These are phyloP conservation scores for Pseudozyma tsukubaensis DNA, from an alignment of 1,284 basidiomycete genomes.

Conservation along the genomic window DNA sequence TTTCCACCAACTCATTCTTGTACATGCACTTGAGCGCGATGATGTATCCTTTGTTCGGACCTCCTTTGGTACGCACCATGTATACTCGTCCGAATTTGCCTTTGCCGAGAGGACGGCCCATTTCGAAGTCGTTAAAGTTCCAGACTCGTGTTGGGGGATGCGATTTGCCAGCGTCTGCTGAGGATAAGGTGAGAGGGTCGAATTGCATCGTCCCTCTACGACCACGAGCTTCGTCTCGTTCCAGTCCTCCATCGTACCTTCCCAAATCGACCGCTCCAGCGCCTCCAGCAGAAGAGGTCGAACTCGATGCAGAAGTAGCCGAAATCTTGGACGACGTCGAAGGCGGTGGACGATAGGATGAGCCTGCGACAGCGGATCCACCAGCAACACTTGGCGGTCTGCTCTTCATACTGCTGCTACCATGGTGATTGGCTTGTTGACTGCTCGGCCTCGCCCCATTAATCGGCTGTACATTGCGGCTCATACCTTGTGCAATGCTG, in stretches of 20 bases:
- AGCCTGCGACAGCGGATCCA: conserved; percentile 1
- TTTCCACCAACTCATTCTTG: conserved; percentile 93
- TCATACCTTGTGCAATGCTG: conserved; percentile 28
- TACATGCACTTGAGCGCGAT: conserved; percentile 96
- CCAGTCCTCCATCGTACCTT: conserved; percentile 68
- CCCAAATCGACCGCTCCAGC: conserved; percentile 63
- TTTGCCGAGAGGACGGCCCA: conserved; percentile 94
- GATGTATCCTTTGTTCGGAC: conserved; percentile 75
- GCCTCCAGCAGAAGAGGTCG: too few species aligned
- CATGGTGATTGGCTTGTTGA: conserved; percentile 20
- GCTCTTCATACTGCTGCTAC: conserved; percentile 19
- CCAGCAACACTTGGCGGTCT: conserved; percentile 37
- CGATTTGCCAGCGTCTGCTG: conserved; percentile 22
- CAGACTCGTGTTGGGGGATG: conserved; percentile 73
- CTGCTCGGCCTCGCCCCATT: conserved; percentile 31
- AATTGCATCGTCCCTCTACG: conserved; percentile 50
- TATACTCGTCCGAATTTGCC: conserved; percentile 99
- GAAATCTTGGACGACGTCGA: conserved; percentile 5
- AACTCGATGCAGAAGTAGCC: conserved; percentile 1
- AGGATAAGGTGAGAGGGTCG: conserved; percentile 38
- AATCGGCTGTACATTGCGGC: conserved; percentile 23
- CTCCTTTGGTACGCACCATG: conserved; percentile 88
- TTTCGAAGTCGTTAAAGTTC: conserved; percentile 87
- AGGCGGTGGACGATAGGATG: conserved; percentile 22
- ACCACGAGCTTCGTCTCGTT: conserved; percentile 67